Conservation (phyloP, 495 filamentous ascomycete genomes). For the Podospora bellae-mahoneyi region DNA sequence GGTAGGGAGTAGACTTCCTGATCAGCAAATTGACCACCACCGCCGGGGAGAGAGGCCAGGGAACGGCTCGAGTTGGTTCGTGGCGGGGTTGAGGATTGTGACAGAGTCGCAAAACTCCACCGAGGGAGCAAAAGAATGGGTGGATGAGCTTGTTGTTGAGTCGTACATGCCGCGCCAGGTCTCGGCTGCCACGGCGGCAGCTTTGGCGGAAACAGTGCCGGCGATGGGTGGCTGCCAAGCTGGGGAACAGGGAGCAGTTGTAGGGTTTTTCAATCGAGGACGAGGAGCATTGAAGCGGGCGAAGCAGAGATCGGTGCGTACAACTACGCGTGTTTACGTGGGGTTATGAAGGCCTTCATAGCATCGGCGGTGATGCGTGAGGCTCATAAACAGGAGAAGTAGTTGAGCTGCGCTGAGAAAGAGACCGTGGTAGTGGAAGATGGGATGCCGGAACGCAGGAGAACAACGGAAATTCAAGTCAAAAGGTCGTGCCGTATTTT, state of each 20-base stretch:
- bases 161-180: conserved; percentile 47
- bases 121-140: conserved; percentile 43
- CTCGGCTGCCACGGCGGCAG: conserved; percentile 38
- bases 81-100: conserved; percentile 43
- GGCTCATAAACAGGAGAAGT: conserved; percentile 52
- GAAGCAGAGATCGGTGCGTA: conserved; percentile 51
- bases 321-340: conserved; percentile 53
- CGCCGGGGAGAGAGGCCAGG: conserved; percentile 25
- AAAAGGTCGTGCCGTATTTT: conserved; percentile 47
- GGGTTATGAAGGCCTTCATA: conserved; percentile 49
- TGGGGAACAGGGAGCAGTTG: conserved; percentile 39
- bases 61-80: conserved; percentile 36
- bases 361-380: conserved; percentile 50
- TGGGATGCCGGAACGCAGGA: conserved; percentile 50
- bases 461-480: conserved; percentile 51
- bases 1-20: conserved; percentile 31
- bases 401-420: conserved; percentile 46
- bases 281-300: conserved; percentile 44
- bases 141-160: conserved; percentile 44
- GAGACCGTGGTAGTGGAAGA: conserved; percentile 48
- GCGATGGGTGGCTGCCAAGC: conserved; percentile 36
- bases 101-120: conserved; percentile 43
- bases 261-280: conserved; percentile 47
- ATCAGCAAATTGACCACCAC: conserved; percentile 39
- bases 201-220: conserved; percentile 44